A percentile compares a stretch with the other conserved stretches of the same genome.
Evolutionary conservation across 2,329 filamentous ascomycete genomes (phyloP).

Genomic region (Annulohypoxylon truncatum): DNA sequence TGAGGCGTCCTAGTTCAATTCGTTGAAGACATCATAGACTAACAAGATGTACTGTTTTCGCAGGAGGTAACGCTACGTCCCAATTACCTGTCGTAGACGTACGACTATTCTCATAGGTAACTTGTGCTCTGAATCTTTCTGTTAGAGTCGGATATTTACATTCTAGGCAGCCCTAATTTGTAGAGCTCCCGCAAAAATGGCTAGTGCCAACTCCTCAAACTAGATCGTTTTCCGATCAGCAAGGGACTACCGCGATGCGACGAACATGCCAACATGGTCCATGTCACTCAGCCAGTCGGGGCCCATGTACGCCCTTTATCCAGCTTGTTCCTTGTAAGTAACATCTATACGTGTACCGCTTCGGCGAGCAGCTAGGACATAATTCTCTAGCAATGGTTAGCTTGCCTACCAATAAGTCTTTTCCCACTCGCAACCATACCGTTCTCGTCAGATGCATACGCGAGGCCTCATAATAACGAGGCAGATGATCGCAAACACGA

Average conservation of each 20-base stretch:
- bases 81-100: background rate
- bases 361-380: background rate
- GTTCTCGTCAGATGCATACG: background rate
- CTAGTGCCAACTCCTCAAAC: background rate
- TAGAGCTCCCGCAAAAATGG: background rate
- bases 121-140: background rate
- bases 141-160: constrained; percentile 13
- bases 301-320: background rate
- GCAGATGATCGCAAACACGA: background rate
- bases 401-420: background rate
- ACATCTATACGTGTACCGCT: background rate
- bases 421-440: background rate
- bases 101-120: constrained; percentile 3
- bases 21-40: constrained; percentile 3
- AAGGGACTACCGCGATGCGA: background rate
- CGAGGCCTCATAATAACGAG: background rate
- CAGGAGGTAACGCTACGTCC: constrained; percentile 8
- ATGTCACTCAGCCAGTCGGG: background rate
- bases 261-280: background rate
- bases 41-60: constrained; percentile 2
- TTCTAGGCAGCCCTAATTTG: constrained; percentile 6
- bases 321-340: background rate
- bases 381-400: background rate
- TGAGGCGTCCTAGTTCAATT: constrained; percentile 2
- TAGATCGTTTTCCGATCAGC: background rate